Evolutionary conservation across 2,329 filamentous ascomycete genomes (phyloP), one percentile per base, ranked within the genome.

Genomic region (Colletotrichum orbiculare): DNA sequence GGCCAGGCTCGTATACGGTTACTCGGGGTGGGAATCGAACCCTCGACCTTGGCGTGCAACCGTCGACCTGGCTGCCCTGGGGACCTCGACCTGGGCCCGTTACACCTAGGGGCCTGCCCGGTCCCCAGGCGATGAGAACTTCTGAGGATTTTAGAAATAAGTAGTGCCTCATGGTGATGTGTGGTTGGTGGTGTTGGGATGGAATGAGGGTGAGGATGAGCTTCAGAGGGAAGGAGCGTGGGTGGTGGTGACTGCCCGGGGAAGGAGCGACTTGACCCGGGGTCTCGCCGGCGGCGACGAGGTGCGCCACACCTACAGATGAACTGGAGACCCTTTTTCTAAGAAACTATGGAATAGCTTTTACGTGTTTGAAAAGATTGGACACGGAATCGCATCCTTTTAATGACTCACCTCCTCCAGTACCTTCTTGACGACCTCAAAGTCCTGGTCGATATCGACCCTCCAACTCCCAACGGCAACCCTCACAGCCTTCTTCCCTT

Each of bases 391-490:
- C 25, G 25, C 25, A 25, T 25, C 25, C 25, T 25, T 25, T 25
- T 5, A 25, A 25, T 25, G 25, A 4, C 25, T 81, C 55, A 89
- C 82, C 56, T 76, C 72, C 33, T 81, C 78, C 70, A 97, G 75
- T 3, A 94, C 88, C 6, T 82, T 78, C 66, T 80, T 84, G 13
- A 96, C 85, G n/a, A 93, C 75, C 17, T 77, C 78, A 65, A 90
- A 78, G 73, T 97, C 94, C 65, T 84, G 83, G 52, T 88, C 82
- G 0, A 89, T 83, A 72, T 94, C 84, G 2, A 92, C 90, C 75
- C 87, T 87, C 93, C 94, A 97, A 72, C 92, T 97, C 43, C 91
- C 91, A 46, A 97, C 88, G 0, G 95, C 94, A 70, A 97, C 87
- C n/a, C 95, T 85, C 66, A 89, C 91, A 8, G 94, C 94, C 61